These are phyloP conservation scores for Tieghemostelium lacteum DNA, from an alignment of 78 protist genomes.

Conservation along the genomic window DNA sequence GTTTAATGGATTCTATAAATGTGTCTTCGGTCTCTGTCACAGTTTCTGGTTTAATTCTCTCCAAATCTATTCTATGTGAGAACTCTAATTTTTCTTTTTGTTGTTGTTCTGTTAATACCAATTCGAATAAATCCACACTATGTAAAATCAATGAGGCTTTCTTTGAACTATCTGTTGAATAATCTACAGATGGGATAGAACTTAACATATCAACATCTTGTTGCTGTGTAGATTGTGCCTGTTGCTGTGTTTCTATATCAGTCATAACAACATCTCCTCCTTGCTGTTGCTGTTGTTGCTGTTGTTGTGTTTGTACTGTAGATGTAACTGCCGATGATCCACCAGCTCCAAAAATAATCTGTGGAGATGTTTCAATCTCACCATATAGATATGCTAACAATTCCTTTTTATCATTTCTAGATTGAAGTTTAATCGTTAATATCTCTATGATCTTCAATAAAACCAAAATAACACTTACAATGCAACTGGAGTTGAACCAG, in stretches of 20 bases:
- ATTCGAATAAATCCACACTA: neutral
- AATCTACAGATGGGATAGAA: neutral
- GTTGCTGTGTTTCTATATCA: neutral
- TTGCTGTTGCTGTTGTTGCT: neutral
- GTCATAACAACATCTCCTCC: neutral
- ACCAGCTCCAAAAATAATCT: slow-evolving; percentile 18
- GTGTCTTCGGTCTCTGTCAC: neutral
- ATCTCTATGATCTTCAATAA: no score
- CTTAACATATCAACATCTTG: neutral
- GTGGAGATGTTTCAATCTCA: slow-evolving; percentile 8
- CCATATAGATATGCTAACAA: slow-evolving; percentile 52
- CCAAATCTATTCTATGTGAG: slow-evolving; percentile 1
- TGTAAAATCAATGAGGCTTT: neutral
- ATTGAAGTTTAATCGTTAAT: no score
- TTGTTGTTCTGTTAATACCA: slow-evolving; percentile 8
- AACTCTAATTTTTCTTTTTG: neutral
- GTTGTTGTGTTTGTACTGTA: neutral
- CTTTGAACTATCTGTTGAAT: neutral
- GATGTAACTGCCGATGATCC: no score
- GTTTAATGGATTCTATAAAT: slow-evolving; percentile 21
- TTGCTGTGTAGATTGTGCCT: neutral
- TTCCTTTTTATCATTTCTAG: slow-evolving; percentile 65
- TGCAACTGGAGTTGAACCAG: slow-evolving; percentile 16
- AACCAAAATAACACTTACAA: slow-evolving; percentile 61
- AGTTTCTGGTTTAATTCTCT: slow-evolving; percentile 14